Conservation (phyloP, 345 rosid genomes). For the Eucalyptus microcorys region DNA sequence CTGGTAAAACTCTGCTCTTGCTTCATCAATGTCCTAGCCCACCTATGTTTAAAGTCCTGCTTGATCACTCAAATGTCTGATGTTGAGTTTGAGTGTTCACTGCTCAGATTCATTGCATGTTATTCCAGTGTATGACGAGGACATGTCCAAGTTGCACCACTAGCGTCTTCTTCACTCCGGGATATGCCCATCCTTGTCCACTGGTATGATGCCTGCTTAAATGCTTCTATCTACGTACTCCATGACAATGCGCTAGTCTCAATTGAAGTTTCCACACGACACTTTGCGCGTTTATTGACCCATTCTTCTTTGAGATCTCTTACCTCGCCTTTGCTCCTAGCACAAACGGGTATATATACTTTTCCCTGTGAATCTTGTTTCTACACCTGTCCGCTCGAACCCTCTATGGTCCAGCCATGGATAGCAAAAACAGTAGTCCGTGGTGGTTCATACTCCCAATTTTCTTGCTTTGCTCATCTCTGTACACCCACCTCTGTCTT, state of each 20-base stretch:
- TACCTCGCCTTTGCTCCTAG: not conserved
- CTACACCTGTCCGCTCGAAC: not conserved
- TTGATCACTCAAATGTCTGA: not conserved
- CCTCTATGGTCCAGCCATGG: conserved; percentile 4
- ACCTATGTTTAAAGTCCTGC: not conserved
- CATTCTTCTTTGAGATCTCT: not conserved
- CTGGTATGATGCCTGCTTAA: rapidly evolving
- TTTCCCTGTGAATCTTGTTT: not conserved
- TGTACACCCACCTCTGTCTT: conserved; percentile 3
- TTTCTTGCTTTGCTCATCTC: conserved; percentile 11
- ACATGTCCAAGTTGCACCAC: not conserved
- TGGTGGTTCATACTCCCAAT: conserved; percentile 1
- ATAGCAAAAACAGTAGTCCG: not conserved
- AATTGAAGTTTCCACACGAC: not conserved
- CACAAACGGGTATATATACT: not conserved
- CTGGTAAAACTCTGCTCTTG: not conserved
- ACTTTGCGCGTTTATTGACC: not conserved
- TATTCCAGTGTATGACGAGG: not conserved
- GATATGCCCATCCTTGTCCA: not conserved
- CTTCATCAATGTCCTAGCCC: not conserved
- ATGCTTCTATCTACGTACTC: not conserved
- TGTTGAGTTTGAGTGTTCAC: not conserved
- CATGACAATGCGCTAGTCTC: not conserved
- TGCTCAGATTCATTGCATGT: not conserved
- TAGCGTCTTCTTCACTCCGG: not conserved